A percentile compares a stretch with the other conserved stretches of the same genome.
Evolutionary conservation across 2,329 filamentous ascomycete genomes (phyloP).

Genomic region (Phaeosphaeriaceae sp.): DNA sequence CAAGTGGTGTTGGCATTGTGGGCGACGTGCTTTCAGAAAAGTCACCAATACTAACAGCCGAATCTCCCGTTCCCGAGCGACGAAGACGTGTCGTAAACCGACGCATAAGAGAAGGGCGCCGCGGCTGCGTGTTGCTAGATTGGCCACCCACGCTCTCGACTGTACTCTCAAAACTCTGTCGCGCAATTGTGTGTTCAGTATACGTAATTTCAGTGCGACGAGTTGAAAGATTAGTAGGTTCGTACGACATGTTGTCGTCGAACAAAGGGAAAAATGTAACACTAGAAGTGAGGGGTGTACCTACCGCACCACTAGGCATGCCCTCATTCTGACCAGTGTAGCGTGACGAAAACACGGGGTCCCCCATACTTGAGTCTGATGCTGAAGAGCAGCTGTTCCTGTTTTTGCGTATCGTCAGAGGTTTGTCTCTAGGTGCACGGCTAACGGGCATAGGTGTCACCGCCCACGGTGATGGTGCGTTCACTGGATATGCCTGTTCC

Average conservation of each 20-base stretch:
- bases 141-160: slow-evolving; percentile 2
- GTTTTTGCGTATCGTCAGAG: slow-evolving; percentile 43
- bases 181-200: slow-evolving; percentile 10
- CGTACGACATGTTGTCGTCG: slow-evolving; percentile 13
- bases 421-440: slow-evolving; percentile 34
- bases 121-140: slow-evolving; percentile 8
- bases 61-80: slow-evolving; percentile 26
- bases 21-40: slow-evolving; percentile 6
- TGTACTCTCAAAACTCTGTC: slow-evolving; percentile 16
- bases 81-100: slow-evolving; percentile 27
- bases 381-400: slow-evolving; percentile 38
- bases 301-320: slow-evolving; percentile 6
- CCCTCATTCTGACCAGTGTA: slow-evolving; percentile 18
- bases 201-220: neutral
- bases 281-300: slow-evolving; percentile 1
- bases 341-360: slow-evolving; percentile 18
- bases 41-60: slow-evolving; percentile 10
- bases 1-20: neutral
- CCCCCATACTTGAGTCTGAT: slow-evolving; percentile 31
- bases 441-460: slow-evolving; percentile 38
- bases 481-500: slow-evolving; percentile 25
- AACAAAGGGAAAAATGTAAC: slow-evolving; percentile 19
- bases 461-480: slow-evolving; percentile 27
- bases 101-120: slow-evolving; percentile 27
- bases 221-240: neutral